These are phyloP conservation scores for Candida succiphila DNA, from an alignment of 805 yeast species.

Conservation along the genomic window DNA sequence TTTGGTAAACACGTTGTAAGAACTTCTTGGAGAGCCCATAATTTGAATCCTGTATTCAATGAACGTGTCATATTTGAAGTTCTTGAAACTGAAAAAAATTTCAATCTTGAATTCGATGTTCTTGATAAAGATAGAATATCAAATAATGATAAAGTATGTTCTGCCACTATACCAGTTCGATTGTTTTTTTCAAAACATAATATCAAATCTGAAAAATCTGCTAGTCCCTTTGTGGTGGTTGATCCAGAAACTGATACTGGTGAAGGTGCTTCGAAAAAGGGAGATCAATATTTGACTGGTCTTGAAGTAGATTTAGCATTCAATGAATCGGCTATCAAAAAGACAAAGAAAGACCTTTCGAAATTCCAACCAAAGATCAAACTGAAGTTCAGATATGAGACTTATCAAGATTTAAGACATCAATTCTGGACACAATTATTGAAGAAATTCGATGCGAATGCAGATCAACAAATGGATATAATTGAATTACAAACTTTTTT, in stretches of 20 bases:
- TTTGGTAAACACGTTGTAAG: slow-evolving; percentile 76
- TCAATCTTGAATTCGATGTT: slow-evolving; percentile 58
- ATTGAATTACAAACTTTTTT: slow-evolving; percentile 57
- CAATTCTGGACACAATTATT: slow-evolving; percentile 63
- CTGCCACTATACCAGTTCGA: slow-evolving; percentile 43
- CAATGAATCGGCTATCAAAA: slow-evolving; percentile 20
- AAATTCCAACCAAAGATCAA: slow-evolving; percentile 40
- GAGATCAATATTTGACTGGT: slow-evolving; percentile 30
- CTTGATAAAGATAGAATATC: slow-evolving; percentile 81
- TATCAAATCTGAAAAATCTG: neutral
- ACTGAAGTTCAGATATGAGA: slow-evolving; percentile 53
- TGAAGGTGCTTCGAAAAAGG: neutral
- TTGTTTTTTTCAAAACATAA: slow-evolving; percentile 11
- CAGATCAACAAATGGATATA: slow-evolving; percentile 34
- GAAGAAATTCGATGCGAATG: slow-evolving; percentile 28
- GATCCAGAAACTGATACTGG: slow-evolving; percentile 4
- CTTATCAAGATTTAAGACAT: slow-evolving; percentile 53
- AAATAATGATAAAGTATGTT: slow-evolving; percentile 75
- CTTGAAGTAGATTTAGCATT: slow-evolving; percentile 23
- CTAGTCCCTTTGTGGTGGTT: slow-evolving; percentile 5
- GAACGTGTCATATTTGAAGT: slow-evolving; percentile 77
- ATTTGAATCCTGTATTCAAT: slow-evolving; percentile 71
- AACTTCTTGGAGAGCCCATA: slow-evolving; percentile 78
- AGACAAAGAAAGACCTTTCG: slow-evolving; percentile 23
- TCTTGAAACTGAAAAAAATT: slow-evolving; percentile 52